These are phyloP conservation scores for Seminavis robusta DNA, from an alignment of 108 stramenopile genomes.

Conservation along the genomic window DNA sequence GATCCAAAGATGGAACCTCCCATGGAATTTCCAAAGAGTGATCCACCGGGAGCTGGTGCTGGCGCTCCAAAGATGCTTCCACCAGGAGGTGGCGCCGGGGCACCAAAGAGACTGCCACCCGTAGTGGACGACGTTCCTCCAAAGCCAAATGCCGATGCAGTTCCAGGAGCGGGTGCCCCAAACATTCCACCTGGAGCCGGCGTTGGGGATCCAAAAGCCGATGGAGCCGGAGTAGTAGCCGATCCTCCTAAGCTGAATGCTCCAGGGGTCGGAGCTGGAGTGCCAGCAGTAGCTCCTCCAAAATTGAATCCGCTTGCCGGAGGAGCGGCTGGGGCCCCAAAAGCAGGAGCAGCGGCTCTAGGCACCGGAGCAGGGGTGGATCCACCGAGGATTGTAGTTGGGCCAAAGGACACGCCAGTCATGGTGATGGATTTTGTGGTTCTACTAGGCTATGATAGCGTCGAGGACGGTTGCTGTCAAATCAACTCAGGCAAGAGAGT, in stretches of 20 bases:
- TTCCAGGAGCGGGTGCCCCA: constrained; percentile 17
- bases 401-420: too few relatives aligned
- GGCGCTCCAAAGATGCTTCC: constrained; percentile 39
- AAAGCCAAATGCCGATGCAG: constrained; percentile 5
- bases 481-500: too few relatives aligned
- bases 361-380: too few relatives aligned
- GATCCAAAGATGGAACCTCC: constrained; percentile 27
- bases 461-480: too few relatives aligned
- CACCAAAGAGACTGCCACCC: constrained; percentile 15
- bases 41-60: constrained; percentile 27
- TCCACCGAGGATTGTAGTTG: too few relatives aligned
- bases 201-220: constrained; percentile 19
- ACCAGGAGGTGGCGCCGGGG: constrained; percentile 26
- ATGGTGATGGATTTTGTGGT: too few relatives aligned
- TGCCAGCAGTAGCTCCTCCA: too few relatives aligned
- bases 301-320: too few relatives aligned
- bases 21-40: constrained; percentile 38
- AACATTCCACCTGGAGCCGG: constrained; percentile 24
- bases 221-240: constrained; percentile 19
- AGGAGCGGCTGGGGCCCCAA: too few relatives aligned
- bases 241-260: constrained; percentile 37
- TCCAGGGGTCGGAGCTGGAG: constrained; percentile 32
- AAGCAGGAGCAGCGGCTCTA: too few relatives aligned
- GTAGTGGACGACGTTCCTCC: background rate
- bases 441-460: too few relatives aligned